Conservation (phyloP, 148 eudicot genomes). For the Fallopia convolvulus region DNA sequence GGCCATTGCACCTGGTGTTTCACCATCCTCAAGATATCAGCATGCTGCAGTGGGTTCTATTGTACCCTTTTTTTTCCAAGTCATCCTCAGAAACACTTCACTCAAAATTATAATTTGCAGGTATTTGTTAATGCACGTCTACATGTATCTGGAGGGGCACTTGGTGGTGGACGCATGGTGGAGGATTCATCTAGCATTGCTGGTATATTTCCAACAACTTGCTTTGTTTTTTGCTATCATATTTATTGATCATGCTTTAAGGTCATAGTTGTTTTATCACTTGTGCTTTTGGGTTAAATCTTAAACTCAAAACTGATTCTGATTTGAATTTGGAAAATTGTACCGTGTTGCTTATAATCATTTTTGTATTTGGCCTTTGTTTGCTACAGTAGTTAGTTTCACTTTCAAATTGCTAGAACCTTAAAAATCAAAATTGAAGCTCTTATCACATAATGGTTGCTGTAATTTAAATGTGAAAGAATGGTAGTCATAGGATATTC, state of each 20-base stretch:
- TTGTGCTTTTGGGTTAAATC: not conserved
- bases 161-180: conserved; percentile 99
- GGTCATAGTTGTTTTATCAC: not conserved
- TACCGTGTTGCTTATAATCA: not conserved
- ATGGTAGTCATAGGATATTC: not conserved
- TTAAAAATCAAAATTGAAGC: not conserved
- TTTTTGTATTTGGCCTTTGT: not conserved
- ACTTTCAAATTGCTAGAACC: not conserved
- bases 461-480: not conserved
- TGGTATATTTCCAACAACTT: conserved; percentile 36
- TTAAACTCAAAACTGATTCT: not conserved
- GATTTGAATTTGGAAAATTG: not conserved
- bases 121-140: conserved; percentile 98
- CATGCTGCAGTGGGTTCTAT: conserved; percentile 84
- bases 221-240: not conserved
- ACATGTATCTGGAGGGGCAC: conserved; percentile 98
- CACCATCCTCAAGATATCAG: conserved; percentile 97
- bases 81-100: not conserved
- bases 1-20: conserved; percentile 99
- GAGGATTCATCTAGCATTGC: conserved; percentile 98
- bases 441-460: not conserved
- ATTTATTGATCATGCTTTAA: not conserved
- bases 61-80: not conserved
- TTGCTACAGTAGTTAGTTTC: not conserved
- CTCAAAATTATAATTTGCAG: conserved; percentile 24